These are phyloP conservation scores for Phialophora chinensis DNA, from an alignment of 2,329 filamentous ascomycete species.

Conservation along the genomic window DNA sequence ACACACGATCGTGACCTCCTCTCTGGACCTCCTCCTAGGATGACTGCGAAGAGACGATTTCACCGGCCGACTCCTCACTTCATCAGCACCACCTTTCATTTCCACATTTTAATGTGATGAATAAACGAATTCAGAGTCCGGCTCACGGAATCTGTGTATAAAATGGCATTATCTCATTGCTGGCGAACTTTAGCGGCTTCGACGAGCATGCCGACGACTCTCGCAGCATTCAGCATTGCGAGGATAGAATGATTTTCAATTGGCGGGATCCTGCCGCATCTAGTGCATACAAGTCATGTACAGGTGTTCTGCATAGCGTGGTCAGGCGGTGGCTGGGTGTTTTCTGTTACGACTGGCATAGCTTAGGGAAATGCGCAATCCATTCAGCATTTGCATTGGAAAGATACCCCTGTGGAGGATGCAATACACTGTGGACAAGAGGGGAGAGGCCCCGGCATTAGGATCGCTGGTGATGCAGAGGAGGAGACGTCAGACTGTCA, in stretches of 20 bases:
- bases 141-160: conserved; percentile 27
- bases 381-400: conserved; percentile 39
- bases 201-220: conserved; percentile 16
- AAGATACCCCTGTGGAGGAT: conserved; percentile 40
- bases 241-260: conserved; percentile 15
- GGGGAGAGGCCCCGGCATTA: conserved; percentile 1
- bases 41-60: neutral
- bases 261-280: conserved; percentile 23
- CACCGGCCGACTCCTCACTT: conserved; percentile 3
- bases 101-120: conserved; percentile 28
- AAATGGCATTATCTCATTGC: conserved; percentile 19
- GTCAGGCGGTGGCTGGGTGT: conserved; percentile 18
- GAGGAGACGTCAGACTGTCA: neutral
- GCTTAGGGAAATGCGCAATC: conserved; percentile 24
- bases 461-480: neutral
- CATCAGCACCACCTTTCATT: conserved; percentile 12
- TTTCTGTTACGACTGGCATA: conserved; percentile 21
- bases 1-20: conserved; percentile 30
- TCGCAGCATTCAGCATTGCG: conserved; percentile 11
- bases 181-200: conserved; percentile 6
- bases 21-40: neutral
- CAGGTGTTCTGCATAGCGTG: conserved; percentile 35
- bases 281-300: conserved; percentile 30
- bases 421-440: conserved; percentile 15
- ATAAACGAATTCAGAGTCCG: conserved; percentile 25